Base-by-base conservation (phyloP, 768 basidiomycete species). In the Exsudoporus frostii region DNA sequence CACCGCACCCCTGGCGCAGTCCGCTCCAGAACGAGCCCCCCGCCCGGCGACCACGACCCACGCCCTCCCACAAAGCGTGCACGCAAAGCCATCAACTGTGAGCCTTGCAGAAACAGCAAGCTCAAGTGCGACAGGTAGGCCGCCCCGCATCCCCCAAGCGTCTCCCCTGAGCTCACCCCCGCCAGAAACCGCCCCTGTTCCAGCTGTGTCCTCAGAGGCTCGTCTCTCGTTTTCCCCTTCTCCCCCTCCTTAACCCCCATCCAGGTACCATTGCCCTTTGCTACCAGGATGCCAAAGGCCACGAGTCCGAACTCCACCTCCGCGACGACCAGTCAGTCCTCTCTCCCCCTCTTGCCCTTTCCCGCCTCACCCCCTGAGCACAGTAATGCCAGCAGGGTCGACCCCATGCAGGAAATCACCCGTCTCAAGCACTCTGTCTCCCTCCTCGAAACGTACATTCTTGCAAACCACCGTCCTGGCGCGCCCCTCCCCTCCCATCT, bases 31-130 rank as follows among this genome's bases (percentile, higher is more conserved):
- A 74, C 79, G 0, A 65, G 62, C 29, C 68, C 68, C 0, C 79
- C 82, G 1, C 81, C 82, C 14, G 73, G 71, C 33, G 82, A 83
- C 20, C 77, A 76, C 41, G 84, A 86, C 64, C 76, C 79, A 24
- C 76, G 83, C 0, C 85, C 85, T 0, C 87, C 88, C 3, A 83
- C 88, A 22, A 92, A 92, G 71, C 84, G 90, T 42, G 86, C 90
- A 0, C 78, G 90, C 54, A 92, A 92, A 65, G 89, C 90, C 17
- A 90, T 92, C 61, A 92, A 92, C 72, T 92, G 90, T 65, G 89
- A 90, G 62, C 90, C 90, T 3, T 92, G 90, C 74, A 79, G 90
- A 65, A 86, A 84, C 61, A 88, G 85, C 76, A 90, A 92, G 73
- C 82, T 92, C 61, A 91, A 92, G 73, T 92, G 90, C 74, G 90